Percentiles rank a stretch among this genome's conserved stretches.
Conservation (phyloP, 1,139 yeast genomes). For the Eremothecium gossypii region DNA sequence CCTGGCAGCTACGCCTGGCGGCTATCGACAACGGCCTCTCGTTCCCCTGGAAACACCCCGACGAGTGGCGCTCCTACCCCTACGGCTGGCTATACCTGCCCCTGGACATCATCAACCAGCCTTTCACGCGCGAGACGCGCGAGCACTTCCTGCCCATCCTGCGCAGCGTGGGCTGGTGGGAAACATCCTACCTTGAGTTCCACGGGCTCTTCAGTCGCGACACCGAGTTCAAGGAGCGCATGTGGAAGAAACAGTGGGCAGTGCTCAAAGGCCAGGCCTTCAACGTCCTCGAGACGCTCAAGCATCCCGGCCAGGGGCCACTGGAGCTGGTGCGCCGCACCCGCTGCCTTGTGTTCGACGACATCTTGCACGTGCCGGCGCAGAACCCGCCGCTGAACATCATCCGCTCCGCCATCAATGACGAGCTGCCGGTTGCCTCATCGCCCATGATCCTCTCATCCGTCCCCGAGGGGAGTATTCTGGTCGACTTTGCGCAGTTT, state of each 20-base stretch:
- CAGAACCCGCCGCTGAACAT: constrained; percentile 31
- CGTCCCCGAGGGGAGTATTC: constrained; percentile 6
- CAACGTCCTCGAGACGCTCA: constrained; percentile 60
- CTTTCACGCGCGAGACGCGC: constrained; percentile 50
- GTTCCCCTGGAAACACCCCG: constrained; percentile 79
- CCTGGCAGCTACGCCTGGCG: constrained; percentile 49
- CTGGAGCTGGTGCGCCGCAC: constrained; percentile 55
- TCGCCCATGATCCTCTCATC: constrained; percentile 15
- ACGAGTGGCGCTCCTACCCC: constrained; percentile 75
- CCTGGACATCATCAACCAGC: constrained; percentile 53
- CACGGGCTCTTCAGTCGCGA: constrained; percentile 46
- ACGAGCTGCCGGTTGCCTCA: constrained; percentile 19
- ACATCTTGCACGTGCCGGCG: constrained; percentile 48
- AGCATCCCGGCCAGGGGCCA: constrained; percentile 53
- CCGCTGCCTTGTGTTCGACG: constrained; percentile 52
- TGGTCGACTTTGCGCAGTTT: not conserved
- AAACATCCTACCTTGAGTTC: constrained; percentile 42
- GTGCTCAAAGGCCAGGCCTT: constrained; percentile 74
- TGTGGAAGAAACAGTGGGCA: constrained; percentile 64
- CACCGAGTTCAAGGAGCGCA: constrained; percentile 51
- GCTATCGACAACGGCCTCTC: constrained; percentile 74
- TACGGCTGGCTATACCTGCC: constrained; percentile 75
- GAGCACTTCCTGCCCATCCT: constrained; percentile 50
- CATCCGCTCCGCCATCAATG: constrained; percentile 31
- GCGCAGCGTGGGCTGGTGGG: constrained; percentile 67